Evolutionary conservation across 768 basidiomycete genomes (phyloP).

Genomic region (Suillus clintonianus): DNA sequence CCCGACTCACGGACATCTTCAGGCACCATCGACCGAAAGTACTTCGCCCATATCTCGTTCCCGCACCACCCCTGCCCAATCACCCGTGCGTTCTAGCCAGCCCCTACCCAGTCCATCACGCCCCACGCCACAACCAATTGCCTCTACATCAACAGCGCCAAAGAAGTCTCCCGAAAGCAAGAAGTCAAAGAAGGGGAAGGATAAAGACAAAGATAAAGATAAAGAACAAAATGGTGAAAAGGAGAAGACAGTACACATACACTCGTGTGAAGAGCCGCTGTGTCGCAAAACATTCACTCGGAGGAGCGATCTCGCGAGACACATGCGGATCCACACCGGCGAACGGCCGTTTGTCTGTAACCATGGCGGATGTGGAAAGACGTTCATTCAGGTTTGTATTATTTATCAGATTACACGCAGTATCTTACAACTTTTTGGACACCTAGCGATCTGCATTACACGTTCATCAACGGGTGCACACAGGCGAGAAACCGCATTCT

Average conservation of each 20-base stretch:
- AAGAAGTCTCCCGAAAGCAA: constrained; percentile 25
- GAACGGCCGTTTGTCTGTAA: constrained; percentile 83
- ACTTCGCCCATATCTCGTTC: constrained; percentile 34
- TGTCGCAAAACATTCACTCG: constrained; percentile 84
- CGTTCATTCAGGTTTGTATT: constrained; percentile 80
- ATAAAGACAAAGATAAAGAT: constrained; percentile 25
- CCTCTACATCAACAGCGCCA: constrained; percentile 51
- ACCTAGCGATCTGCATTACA: constrained; percentile 82
- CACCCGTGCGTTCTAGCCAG: constrained; percentile 27
- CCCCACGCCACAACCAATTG: constrained; percentile 41
- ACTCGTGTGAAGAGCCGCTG: constrained; percentile 69
- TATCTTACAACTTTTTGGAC: constrained; percentile 16
- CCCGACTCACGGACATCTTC: constrained; percentile 38
- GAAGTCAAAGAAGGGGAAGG: constrained; percentile 28
- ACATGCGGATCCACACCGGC: constrained; percentile 89
- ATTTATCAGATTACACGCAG: constrained; percentile 1
- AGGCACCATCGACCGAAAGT: constrained; percentile 35
- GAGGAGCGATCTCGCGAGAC: constrained; percentile 80
- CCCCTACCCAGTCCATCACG: constrained; percentile 38
- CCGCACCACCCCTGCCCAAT: constrained; percentile 21
- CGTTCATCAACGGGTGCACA: constrained; percentile 87
- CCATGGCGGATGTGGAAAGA: constrained; percentile 78
- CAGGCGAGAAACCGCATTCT: constrained; percentile 89
- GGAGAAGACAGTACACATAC: constrained; percentile 49
- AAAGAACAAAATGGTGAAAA: constrained; percentile 33